phyloP scores from a whole-genome alignment of 1,284 basidiomycete species.

The Volvariella volvacea region DNA sequence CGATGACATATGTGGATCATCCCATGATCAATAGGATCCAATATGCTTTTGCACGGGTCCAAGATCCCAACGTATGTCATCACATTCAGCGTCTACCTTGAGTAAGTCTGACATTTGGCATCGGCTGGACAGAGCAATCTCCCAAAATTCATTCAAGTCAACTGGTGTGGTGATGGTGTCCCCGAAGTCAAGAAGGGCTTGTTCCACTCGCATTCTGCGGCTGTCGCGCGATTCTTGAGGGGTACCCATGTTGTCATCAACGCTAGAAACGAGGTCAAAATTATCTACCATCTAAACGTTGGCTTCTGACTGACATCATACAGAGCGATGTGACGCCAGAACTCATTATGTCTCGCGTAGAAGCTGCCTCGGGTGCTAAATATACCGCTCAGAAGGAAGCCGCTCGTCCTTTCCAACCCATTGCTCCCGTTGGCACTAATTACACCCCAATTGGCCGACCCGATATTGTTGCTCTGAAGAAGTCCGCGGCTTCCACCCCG shows the following conservation, averaged over 20 bases:
- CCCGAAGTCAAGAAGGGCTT: conserved; percentile 90
- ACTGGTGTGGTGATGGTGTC: conserved; percentile 96
- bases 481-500: conserved; percentile 34
- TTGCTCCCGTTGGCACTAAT: conserved; percentile 65
- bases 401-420: conserved; percentile 58
- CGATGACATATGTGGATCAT: conserved; percentile 1
- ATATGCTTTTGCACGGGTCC: conserved; percentile 88
- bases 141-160: conserved; percentile 89
- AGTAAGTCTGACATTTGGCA: neutral
- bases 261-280: conserved; percentile 80
- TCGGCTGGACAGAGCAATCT: conserved; percentile 57
- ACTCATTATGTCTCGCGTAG: conserved; percentile 82
- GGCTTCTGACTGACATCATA: neutral
- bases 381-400: conserved; percentile 76
- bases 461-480: conserved; percentile 58
- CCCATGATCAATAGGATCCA: conserved; percentile 62
- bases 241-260: conserved; percentile 88
- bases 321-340: conserved; percentile 77
- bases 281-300: too few relatives aligned
- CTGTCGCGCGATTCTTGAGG: conserved; percentile 79
- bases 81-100: conserved; percentile 2
- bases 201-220: conserved; percentile 83
- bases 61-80: conserved; percentile 73
- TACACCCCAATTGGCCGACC: conserved; percentile 68
- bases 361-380: conserved; percentile 88